Percentiles rank a stretch among this genome's conserved stretches.
These are phyloP conservation scores for Schizochytrium sp. DNA, from an alignment of 108 stramenopile species.

Conservation along the genomic window DNA sequence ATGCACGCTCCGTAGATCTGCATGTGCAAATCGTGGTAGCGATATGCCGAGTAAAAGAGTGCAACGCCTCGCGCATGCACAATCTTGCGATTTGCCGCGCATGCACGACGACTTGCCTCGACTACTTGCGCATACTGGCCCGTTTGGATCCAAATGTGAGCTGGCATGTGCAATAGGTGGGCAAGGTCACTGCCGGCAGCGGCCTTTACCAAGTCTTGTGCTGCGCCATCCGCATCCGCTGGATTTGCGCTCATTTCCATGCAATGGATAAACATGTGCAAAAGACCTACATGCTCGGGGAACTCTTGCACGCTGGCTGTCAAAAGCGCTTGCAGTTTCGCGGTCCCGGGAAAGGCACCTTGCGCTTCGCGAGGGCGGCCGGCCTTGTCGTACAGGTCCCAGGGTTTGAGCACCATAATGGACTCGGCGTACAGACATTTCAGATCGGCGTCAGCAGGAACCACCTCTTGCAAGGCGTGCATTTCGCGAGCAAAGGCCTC, in stretches of 20 bases:
- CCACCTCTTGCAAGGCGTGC: background rate
- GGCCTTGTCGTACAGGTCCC: background rate
- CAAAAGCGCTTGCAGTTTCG: background rate
- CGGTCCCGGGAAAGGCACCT: background rate
- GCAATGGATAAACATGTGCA: background rate
- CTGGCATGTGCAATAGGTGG: background rate
- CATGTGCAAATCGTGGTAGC: slow-evolving; percentile 1
- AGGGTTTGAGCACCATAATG: background rate
- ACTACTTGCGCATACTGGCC: background rate
- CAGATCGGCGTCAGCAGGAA: background rate
- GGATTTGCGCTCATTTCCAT: background rate
- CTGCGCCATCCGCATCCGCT: background rate
- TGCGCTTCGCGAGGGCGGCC: background rate
- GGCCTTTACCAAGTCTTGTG: background rate
- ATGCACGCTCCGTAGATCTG: background rate
- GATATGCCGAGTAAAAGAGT: background rate
- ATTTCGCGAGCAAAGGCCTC: background rate
- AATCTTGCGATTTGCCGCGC: background rate
- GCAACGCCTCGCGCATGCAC: background rate
- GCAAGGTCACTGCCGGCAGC: background rate
- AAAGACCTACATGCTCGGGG: background rate
- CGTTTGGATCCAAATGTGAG: background rate
- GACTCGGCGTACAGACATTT: background rate
- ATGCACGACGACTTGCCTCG: background rate
- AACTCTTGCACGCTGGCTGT: background rate